Conservation (phyloP, 768 basidiomycete genomes). For the Kwoniella dendrophila region DNA sequence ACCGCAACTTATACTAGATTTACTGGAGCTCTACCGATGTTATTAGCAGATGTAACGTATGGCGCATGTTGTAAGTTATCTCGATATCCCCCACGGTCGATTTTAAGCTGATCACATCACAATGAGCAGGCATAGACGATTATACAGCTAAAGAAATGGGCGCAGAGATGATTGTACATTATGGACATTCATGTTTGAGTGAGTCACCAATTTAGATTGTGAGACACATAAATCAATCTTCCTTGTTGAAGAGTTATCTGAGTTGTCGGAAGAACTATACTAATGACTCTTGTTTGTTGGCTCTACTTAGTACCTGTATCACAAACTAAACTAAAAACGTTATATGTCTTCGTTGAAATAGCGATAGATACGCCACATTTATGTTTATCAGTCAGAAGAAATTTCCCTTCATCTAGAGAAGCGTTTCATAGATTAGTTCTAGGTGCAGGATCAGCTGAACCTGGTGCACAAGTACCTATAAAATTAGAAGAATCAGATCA, state of each 20-base stretch:
- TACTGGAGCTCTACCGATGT: slow-evolving; percentile 70
- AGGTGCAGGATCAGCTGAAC: slow-evolving; percentile 58
- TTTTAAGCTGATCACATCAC: neutral
- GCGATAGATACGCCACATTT: slow-evolving; percentile 84
- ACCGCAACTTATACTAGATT: too few relatives aligned
- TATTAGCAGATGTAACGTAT: slow-evolving; percentile 98
- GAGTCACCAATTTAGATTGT: slow-evolving; percentile 41
- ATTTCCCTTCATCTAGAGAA: slow-evolving; percentile 77
- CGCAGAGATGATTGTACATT: slow-evolving; percentile 97
- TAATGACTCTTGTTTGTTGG: too few relatives aligned
- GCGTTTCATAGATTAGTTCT: slow-evolving; percentile 69
- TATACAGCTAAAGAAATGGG: slow-evolving; percentile 93
- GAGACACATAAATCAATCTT: neutral
- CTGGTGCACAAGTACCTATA: slow-evolving; percentile 62
- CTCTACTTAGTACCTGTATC: slow-evolving; percentile 79
- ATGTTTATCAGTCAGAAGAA: slow-evolving; percentile 77
- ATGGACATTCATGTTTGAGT: slow-evolving; percentile 98
- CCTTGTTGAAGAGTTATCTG: neutral
- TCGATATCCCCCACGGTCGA: neutral
- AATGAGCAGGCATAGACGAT: slow-evolving; percentile 71
- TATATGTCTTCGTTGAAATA: slow-evolving; percentile 98
- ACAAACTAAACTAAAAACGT: slow-evolving; percentile 86
- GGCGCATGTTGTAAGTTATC: slow-evolving; percentile 78
- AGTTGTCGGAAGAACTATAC: too few relatives aligned
- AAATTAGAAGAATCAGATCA: slow-evolving; percentile 29